Conservation (phyloP, 208 protist species). For the Acanthamoeba royreba region DNA sequence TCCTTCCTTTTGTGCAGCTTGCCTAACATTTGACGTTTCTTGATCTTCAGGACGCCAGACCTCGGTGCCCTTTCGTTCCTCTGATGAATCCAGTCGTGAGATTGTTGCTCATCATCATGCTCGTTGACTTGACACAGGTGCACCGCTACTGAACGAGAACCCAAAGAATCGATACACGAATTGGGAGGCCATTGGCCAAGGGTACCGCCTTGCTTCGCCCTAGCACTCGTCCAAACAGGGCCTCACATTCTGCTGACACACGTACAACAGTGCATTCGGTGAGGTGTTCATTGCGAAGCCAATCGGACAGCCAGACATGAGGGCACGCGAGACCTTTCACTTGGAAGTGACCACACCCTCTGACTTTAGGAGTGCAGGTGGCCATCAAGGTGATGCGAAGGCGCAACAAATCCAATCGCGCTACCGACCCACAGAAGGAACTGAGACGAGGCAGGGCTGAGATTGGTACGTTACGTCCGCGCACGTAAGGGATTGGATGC, state of each 20-base stretch:
- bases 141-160: neutral
- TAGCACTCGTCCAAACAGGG: neutral
- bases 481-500: too few relatives aligned
- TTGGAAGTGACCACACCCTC: neutral
- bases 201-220: neutral
- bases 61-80: too few relatives aligned
- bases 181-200: neutral
- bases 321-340: neutral
- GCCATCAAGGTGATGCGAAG: neutral
- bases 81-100: too few relatives aligned
- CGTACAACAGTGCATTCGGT: neutral
- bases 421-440: neutral
- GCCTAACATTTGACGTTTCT: too few relatives aligned
- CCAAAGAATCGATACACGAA: neutral
- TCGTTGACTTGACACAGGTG: too few relatives aligned
- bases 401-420: neutral
- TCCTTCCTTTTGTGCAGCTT: too few relatives aligned
- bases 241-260: neutral
- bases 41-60: too few relatives aligned
- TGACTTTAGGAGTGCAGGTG: neutral
- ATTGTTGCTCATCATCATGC: too few relatives aligned
- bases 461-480: neutral
- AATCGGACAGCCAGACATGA: neutral
- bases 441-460: neutral
- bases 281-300: neutral